phyloP scores from a whole-genome alignment of 164 flowering plant genomes.

The Stephania japonica region DNA sequence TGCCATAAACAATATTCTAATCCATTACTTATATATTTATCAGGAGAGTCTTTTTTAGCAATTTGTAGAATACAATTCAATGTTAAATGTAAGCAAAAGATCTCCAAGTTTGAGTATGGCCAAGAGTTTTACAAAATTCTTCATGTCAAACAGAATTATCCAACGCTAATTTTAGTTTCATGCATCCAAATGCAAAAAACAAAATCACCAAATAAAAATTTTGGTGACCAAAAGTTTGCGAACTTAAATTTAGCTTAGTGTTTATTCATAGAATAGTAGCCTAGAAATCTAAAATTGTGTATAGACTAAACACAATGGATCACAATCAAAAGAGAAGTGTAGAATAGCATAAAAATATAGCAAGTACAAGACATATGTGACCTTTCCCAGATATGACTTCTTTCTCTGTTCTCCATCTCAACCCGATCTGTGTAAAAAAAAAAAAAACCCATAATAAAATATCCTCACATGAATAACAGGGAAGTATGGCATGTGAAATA shows the following conservation, averaged over 20 bases:
- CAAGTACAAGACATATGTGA: slow-evolving; percentile 18
- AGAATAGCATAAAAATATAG: background rate
- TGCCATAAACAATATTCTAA: too few species aligned
- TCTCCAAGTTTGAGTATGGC: too few species aligned
- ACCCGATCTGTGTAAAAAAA: slow-evolving; percentile 62
- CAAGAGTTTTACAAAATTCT: too few species aligned
- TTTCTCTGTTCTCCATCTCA: slow-evolving; percentile 94
- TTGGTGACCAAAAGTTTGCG: too few species aligned
- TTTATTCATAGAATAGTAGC: background rate
- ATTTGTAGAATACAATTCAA: too few species aligned
- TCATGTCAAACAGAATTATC: too few species aligned
- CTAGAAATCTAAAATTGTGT: background rate
- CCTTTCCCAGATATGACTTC: slow-evolving; percentile 98
- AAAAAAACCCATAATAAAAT: slow-evolving; percentile 7
- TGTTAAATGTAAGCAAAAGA: too few species aligned
- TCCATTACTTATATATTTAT: too few species aligned
- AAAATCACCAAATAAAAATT: background rate
- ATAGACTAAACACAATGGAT: background rate
- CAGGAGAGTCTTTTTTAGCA: too few species aligned
- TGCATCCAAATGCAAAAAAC: background rate
- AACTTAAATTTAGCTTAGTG: too few species aligned
- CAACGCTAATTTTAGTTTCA: too few species aligned
- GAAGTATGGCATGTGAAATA: background rate
- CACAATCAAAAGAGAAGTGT: background rate
- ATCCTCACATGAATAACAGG: slow-evolving; percentile 1